These are phyloP conservation scores for Myrica gale DNA, from an alignment of 306 rosid genomes.

Conservation along the genomic window DNA sequence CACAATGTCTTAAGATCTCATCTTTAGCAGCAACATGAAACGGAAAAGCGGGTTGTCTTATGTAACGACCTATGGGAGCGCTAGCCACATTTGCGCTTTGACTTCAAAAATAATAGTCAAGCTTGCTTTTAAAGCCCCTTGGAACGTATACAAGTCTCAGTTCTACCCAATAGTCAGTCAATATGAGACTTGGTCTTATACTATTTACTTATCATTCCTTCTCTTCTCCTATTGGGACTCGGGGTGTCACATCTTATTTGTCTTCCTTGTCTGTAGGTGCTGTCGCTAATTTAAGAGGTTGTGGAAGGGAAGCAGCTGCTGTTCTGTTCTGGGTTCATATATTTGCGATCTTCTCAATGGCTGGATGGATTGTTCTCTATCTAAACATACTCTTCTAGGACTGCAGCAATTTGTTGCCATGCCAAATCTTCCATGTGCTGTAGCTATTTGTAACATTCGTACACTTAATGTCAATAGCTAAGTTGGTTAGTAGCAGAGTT, in stretches of 20 bases:
- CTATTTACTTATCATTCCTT: too few species aligned
- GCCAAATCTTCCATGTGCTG: background rate
- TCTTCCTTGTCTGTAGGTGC: conserved; percentile 58
- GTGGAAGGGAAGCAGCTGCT: conserved; percentile 94
- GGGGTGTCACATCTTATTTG: too few species aligned
- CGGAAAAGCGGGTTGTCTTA: conserved; percentile 3
- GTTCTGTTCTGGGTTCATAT: conserved; percentile 95
- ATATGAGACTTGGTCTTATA: too few species aligned
- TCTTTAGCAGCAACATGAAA: conserved; percentile 1
- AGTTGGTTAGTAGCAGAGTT: conserved; percentile 2
- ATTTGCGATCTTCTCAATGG: conserved; percentile 91
- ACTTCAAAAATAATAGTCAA: too few species aligned
- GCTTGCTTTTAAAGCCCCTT: too few species aligned
- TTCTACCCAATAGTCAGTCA: too few species aligned
- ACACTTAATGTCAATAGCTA: conserved; percentile 20
- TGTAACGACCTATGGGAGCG: background rate
- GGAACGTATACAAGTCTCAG: too few species aligned
- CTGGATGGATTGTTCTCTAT: conserved; percentile 75
- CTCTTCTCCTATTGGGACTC: too few species aligned
- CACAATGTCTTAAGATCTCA: background rate
- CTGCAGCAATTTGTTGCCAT: conserved; percentile 1
- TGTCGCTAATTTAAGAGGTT: conserved; percentile 94
- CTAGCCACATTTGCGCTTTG: too few species aligned
- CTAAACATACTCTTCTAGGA: conserved; percentile 71
- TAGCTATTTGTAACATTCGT: conserved; percentile 13